These are phyloP conservation scores for Botryotinia globosa DNA, from an alignment of 2,329 filamentous ascomycete genomes.

Conservation along the genomic window DNA sequence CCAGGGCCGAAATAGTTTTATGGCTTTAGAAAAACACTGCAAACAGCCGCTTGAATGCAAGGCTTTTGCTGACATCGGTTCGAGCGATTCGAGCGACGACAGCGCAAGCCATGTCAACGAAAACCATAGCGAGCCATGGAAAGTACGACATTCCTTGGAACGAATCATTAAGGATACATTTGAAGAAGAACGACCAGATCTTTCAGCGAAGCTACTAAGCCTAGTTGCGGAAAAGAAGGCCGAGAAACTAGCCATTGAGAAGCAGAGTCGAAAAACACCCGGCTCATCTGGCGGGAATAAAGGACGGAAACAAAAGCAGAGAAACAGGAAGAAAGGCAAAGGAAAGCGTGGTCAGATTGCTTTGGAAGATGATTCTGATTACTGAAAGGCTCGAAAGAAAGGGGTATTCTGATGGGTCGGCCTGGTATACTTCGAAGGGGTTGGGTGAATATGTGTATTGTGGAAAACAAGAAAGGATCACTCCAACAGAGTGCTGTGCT, in stretches of 20 bases:
- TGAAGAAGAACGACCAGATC: fast-evolving
- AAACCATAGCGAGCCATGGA: too few relatives aligned
- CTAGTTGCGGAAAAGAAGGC: background rate
- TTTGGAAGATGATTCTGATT: background rate
- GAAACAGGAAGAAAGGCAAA: background rate
- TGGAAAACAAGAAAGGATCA: background rate
- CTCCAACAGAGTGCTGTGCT: background rate
- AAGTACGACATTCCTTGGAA: too few relatives aligned
- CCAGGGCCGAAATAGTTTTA: too few relatives aligned
- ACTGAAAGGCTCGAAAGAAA: background rate
- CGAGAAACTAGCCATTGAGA: background rate
- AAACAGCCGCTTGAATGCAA: too few relatives aligned
- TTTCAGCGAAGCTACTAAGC: background rate
- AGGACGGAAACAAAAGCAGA: background rate
- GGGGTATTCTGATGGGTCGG: background rate
- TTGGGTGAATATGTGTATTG: background rate
- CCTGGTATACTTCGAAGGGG: background rate
- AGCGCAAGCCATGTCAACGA: too few relatives aligned
- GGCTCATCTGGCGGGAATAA: background rate
- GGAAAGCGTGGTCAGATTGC: background rate
- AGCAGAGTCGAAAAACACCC: background rate
- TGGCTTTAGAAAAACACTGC: too few relatives aligned
- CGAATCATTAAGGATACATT: too few relatives aligned
- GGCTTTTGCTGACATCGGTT: too few relatives aligned
- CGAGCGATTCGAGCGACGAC: too few relatives aligned